Conservation (phyloP, 1,284 basidiomycete species). For the Boletus subluridellus region DNA sequence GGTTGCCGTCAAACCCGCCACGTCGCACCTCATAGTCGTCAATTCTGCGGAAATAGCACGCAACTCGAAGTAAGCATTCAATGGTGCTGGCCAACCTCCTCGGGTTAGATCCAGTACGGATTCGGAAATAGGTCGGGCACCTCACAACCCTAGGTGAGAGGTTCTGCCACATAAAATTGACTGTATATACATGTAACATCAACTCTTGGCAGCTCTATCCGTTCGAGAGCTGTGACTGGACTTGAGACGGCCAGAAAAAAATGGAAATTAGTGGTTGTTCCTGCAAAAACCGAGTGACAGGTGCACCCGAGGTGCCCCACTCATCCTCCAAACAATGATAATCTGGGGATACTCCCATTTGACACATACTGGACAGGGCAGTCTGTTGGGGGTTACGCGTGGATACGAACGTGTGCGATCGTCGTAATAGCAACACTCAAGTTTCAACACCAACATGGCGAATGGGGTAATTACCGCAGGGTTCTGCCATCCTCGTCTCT, state of each 20-base stretch:
- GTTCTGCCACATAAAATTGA: neutral
- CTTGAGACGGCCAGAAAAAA: neutral
- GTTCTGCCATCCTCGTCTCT: neutral
- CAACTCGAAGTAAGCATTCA: neutral
- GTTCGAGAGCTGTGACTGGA: neutral
- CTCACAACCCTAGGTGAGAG: neutral
- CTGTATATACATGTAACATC: neutral
- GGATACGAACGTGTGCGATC: constrained; percentile 1
- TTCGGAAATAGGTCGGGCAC: neutral
- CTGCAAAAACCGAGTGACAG: neutral
- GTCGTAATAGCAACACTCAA: constrained; percentile 12
- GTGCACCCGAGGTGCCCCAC: neutral
- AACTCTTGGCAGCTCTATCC: neutral
- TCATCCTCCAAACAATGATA: neutral
- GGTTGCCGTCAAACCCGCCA: neutral
- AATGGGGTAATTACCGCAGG: neutral
- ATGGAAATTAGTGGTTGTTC: neutral
- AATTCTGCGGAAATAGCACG: neutral
- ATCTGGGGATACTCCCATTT: neutral
- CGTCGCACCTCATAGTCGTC: neutral
- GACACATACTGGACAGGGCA: neutral
- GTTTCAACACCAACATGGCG: constrained; percentile 11
- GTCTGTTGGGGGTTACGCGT: neutral
- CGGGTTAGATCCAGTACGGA: neutral
- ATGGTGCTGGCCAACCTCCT: neutral